Evolutionary conservation across 176 grass and related monocot species (phyloP).

Genomic region (Carex parvula): DNA sequence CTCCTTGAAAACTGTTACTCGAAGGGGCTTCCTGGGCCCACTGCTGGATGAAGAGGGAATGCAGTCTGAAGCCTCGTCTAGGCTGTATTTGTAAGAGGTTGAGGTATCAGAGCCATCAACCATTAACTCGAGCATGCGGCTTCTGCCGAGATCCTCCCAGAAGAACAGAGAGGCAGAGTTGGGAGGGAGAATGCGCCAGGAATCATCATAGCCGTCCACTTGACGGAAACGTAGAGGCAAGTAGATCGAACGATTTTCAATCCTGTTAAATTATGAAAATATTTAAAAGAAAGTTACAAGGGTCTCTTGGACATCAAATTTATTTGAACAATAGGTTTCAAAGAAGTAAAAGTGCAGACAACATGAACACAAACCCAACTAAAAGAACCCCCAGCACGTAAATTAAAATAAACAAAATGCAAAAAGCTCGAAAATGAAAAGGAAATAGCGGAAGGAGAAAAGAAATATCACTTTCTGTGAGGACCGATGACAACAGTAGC

Average conservation of each 20-base stretch:
- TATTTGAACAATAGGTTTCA: background rate
- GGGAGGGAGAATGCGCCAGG: conserved; percentile 72
- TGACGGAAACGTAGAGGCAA: conserved; percentile 83
- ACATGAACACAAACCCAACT: background rate
- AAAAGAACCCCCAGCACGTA: background rate
- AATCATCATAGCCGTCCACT: conserved; percentile 62
- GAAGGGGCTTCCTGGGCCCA: conserved; percentile 57
- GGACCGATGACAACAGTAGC: background rate
- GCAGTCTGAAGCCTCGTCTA: conserved; percentile 74
- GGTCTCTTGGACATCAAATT: background rate
- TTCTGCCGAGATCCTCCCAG: conserved; percentile 89
- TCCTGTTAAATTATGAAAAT: conserved; percentile 45
- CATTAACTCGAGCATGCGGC: conserved; percentile 63
- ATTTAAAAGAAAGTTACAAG: background rate
- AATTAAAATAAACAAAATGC: background rate
- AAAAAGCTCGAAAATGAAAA: background rate
- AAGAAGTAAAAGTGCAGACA: background rate
- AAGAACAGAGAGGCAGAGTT: conserved; percentile 89
- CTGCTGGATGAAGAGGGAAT: conserved; percentile 47
- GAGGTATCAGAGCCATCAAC: conserved; percentile 69
- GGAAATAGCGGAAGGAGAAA: background rate
- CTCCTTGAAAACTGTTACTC: conserved; percentile 72
- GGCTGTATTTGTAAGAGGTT: conserved; percentile 58
- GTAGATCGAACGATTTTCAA: conserved; percentile 98
- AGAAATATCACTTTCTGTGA: background rate